phyloP scores from a whole-genome alignment of 2,329 filamentous ascomycete species.

The Aureobasidium sp. region DNA sequence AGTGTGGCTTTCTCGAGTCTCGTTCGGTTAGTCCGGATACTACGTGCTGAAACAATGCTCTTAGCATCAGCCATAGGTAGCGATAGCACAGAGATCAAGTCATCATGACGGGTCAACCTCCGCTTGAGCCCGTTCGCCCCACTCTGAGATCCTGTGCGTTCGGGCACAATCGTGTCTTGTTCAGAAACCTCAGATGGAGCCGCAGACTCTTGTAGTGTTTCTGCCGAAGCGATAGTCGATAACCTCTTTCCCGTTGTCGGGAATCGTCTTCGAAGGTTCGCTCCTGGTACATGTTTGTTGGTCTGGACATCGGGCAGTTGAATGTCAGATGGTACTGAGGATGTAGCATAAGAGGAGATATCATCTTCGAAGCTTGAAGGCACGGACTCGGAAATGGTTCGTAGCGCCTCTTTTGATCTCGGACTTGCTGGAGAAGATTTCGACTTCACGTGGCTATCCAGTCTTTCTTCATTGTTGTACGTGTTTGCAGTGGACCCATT shows the following conservation, averaged over 20 bases:
- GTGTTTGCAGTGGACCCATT: neutral
- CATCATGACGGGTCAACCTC: slow-evolving; percentile 81
- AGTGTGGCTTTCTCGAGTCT: slow-evolving; percentile 59
- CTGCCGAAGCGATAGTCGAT: slow-evolving; percentile 51
- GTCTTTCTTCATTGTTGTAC: neutral
- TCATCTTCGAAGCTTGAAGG: slow-evolving; percentile 19
- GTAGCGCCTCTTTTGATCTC: neutral
- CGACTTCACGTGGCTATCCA: neutral
- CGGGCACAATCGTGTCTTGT: slow-evolving; percentile 17
- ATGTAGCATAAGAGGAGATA: slow-evolving; percentile 24
- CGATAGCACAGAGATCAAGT: slow-evolving; percentile 87
- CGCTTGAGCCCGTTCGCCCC: slow-evolving; percentile 49
- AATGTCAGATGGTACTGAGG: slow-evolving; percentile 26
- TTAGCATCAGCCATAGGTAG: slow-evolving; percentile 54
- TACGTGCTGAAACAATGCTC: slow-evolving; percentile 68
- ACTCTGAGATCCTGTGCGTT: slow-evolving; percentile 5
- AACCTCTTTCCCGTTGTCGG: slow-evolving; percentile 47
- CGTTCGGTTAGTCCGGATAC: slow-evolving; percentile 64
- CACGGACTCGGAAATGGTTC: slow-evolving; percentile 17
- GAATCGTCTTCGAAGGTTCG: slow-evolving; percentile 24
- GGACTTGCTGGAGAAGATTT: neutral
- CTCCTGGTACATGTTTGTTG: slow-evolving; percentile 14
- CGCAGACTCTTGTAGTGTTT: slow-evolving; percentile 35
- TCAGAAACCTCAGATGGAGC: slow-evolving; percentile 20
- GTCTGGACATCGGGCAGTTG: slow-evolving; percentile 26